phyloP scores from a whole-genome alignment of 2,329 filamentous ascomycete genomes.

The Neonectria coccinea region DNA sequence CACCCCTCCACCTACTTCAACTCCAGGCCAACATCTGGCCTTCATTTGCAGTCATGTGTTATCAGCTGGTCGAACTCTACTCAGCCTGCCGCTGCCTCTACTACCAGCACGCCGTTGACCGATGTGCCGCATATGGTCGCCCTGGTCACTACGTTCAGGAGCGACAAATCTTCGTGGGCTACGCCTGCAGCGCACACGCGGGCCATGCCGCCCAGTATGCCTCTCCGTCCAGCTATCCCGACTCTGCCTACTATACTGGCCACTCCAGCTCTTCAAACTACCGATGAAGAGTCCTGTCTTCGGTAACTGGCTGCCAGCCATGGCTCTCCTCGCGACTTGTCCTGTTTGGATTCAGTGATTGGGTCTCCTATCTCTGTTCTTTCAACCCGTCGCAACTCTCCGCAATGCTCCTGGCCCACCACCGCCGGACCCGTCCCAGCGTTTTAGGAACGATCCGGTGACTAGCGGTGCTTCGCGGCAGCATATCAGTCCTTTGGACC shows the following conservation, averaged over 20 bases:
- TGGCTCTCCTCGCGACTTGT: constrained; percentile 56
- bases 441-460: constrained; percentile 44
- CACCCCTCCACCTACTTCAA: constrained; percentile 24
- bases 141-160: constrained; percentile 78
- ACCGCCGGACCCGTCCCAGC: constrained; percentile 55
- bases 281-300: constrained; percentile 67
- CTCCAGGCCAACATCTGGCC: constrained; percentile 33
- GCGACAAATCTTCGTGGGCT: constrained; percentile 84
- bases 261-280: constrained; percentile 59
- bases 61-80: constrained; percentile 87
- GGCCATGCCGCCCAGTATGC: constrained; percentile 54
- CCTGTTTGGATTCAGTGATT: constrained; percentile 58
- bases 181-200: constrained; percentile 69
- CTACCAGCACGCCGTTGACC: constrained; percentile 87
- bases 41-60: constrained; percentile 74
- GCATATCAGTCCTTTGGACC: constrained; percentile 17
- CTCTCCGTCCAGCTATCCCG: constrained; percentile 60
- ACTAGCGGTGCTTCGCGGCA: constrained; percentile 21
- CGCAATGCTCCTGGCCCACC: constrained; percentile 60
- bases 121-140: constrained; percentile 80
- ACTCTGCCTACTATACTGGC: constrained; percentile 66
- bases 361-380: constrained; percentile 63
- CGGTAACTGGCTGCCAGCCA: constrained; percentile 58
- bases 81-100: constrained; percentile 89
- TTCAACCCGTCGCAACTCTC: constrained; percentile 62